A percentile compares a stretch with the other conserved stretches of the same genome.
phyloP scores from a whole-genome alignment of 768 basidiomycete species.

The Omphalotus guepiniiformis region DNA sequence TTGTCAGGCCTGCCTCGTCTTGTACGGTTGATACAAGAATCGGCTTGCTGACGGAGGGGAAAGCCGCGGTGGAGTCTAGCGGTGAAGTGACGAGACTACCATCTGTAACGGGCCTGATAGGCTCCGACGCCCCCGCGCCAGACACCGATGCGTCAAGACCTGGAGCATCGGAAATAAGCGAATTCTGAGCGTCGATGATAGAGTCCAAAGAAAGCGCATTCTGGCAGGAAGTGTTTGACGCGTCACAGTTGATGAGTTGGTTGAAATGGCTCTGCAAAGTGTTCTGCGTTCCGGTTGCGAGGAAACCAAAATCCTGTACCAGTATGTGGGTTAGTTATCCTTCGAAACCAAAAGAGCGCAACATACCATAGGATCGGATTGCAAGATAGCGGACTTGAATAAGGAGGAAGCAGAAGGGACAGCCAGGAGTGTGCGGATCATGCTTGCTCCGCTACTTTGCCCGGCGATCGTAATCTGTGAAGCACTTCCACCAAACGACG shows the following conservation, averaged over 20 bases:
- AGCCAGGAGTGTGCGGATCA: conserved; percentile 76
- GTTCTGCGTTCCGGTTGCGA: conserved; percentile 48
- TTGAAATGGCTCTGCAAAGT: conserved; percentile 52
- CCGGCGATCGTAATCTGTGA: conserved; percentile 73
- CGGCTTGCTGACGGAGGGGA: conserved; percentile 59
- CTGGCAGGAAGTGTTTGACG: conserved; percentile 46
- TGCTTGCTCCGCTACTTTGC: conserved; percentile 75
- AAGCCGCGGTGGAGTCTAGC: conserved; percentile 55
- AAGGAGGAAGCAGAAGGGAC: conserved; percentile 64
- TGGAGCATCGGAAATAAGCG: conserved; percentile 37
- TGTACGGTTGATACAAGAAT: conserved; percentile 67
- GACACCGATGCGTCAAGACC: conserved; percentile 48
- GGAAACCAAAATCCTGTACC: conserved; percentile 66
- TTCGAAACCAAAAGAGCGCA: not conserved
- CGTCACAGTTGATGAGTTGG: conserved; percentile 39
- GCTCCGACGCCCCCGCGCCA: conserved; percentile 48
- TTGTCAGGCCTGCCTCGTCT: conserved; percentile 68
- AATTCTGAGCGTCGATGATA: conserved; percentile 52
- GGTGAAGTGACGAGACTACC: conserved; percentile 66
- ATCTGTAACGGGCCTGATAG: conserved; percentile 66
- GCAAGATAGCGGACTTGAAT: conserved; percentile 76
- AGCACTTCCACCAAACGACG: conserved; percentile 63
- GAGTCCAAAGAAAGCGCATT: conserved; percentile 41
- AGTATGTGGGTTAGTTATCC: conserved; percentile 3
- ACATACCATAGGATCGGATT: conserved; percentile 83